Evolutionary conservation across 352 stramenopile genomes (phyloP), one percentile per base, ranked within the genome.

Genomic region (Phytophthora europaea): DNA sequence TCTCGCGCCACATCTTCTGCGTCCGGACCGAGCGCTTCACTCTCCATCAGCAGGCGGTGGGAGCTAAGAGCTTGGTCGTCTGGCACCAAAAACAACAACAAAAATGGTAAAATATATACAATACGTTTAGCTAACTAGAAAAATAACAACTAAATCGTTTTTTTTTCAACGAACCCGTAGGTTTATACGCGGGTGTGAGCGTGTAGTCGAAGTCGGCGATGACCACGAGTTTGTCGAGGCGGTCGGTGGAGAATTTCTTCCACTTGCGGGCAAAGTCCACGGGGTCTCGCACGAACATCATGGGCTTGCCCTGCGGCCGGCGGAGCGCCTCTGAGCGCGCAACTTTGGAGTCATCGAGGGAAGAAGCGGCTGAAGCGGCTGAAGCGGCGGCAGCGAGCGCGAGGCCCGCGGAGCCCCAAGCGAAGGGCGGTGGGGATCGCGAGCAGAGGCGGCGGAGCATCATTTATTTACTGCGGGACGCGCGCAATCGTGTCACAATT

Each of bases 191-290:
- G 9, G 86, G 83, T 38, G 88, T 94, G 57, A 95, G 76, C 43
- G 89, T 95, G 23, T 93, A 89, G 72, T 95, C 89, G 72, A 95
- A 95, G 65, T 95, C 89, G 2, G 89, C 78, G 61, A 95, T 95
- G 60, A 95, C 84, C 38, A 95, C 70, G 28, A 95, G 82, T 62
- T 90, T 84, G 61, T 89, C 78, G 10, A 91, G 63, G 38, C 87
- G 82, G 45, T 93, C 87, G 31, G 74, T 84, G 18, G 78, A 76
- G 56, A 95, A 93, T 53, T 92, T 93, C 58, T 91, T 90, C 81
- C 84, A 91, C 65, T 95, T 95, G 48, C 74, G 63, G 16, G 88
- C 82, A 59, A 95, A 94, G 38, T 61, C 78, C 40, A 92, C 88
- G 26, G 73, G 73, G 62, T 81, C 64, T 6, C 77, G 77, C 15